Conservation (phyloP, 2,329 filamentous ascomycete genomes). For the Cercospora citrullina region DNA sequence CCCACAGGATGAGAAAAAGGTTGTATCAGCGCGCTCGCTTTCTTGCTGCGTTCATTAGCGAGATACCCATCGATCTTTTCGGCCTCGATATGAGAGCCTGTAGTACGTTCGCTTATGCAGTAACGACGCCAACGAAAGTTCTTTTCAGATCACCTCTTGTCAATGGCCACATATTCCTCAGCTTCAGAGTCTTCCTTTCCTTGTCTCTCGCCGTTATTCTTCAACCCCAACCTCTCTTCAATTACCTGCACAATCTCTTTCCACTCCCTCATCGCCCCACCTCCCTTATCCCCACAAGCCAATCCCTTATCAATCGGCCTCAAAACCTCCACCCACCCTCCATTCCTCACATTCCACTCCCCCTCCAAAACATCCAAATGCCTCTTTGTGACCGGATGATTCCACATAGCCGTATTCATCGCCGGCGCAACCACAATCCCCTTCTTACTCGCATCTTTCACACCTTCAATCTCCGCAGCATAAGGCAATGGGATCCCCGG, state of each 20-base stretch:
- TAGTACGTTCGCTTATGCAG: conserved; percentile 15
- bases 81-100: conserved; percentile 7
- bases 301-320: conserved; percentile 72
- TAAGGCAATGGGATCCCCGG: conserved; percentile 29
- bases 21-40: conserved; percentile 10
- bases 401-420: conserved; percentile 93
- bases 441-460: conserved; percentile 49
- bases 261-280: conserved; percentile 83
- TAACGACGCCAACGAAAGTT: conserved; percentile 16
- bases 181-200: background rate
- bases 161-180: background rate
- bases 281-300: conserved; percentile 81
- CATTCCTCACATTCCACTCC: conserved; percentile 65
- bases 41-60: conserved; percentile 16
- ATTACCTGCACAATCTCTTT: conserved; percentile 68
- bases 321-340: conserved; percentile 67
- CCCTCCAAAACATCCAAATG: conserved; percentile 70
- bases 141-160: background rate
- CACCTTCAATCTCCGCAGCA: conserved; percentile 26
- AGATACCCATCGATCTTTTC: conserved; percentile 14
- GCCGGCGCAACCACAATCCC: conserved; percentile 74
- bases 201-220: conserved; percentile 6
- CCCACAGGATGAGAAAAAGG: conserved; percentile 14
- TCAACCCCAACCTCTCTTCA: conserved; percentile 46
- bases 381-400: conserved; percentile 73